Evolutionary conservation across 331 rosid species (phyloP), one percentile per base, ranked within the genome.

Genomic region (Telfairia occidentalis): DNA sequence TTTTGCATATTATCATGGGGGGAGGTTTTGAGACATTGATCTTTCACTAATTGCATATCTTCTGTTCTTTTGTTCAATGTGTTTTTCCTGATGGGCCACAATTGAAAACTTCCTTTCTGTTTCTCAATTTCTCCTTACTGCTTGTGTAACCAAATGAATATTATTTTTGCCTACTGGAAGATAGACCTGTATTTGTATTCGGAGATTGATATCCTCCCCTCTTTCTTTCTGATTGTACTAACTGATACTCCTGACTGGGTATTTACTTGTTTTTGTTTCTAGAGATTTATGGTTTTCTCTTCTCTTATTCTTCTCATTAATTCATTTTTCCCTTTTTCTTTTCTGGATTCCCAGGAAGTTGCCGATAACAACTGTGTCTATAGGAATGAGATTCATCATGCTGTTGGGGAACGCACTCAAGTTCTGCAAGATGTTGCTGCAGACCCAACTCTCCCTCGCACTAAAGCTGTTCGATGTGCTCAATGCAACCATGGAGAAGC

Each of bases 401-500:
- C 97, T 30, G 93, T 83, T 73, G 97, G 91, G 71, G 98, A 94
- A 82, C 96, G 92, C 76, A 95, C 99, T 81, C 99, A 92, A 50
- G 86, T 89, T 67, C 77, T 92, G 80, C 95, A 92, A 82, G 97
- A 92, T 79, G 96, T 92, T 11, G 97, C 99, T 76, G 96, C 97
- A 0, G 99, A 95, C 85, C 99, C 99, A 46, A 95, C 99, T 49
- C 97, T 90, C 74, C 99, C 99, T 70, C 93, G 99, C 19, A 95
- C 97, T 5, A 95, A 92, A 82, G 50, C 97, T 28, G 97, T 91
- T 48, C 96, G 93, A 23, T 95, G 99, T 78, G 74, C 88, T 73
- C 88, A 86, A 67, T 95, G 99, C 84, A 89, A 89, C 78, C 99
- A 92, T 69, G 99, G 99, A 71, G 99, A 92, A 86, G 99, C 99